These are phyloP conservation scores for Hypoxylon trugodes DNA, from an alignment of 495 filamentous ascomycete genomes.

Conservation along the genomic window DNA sequence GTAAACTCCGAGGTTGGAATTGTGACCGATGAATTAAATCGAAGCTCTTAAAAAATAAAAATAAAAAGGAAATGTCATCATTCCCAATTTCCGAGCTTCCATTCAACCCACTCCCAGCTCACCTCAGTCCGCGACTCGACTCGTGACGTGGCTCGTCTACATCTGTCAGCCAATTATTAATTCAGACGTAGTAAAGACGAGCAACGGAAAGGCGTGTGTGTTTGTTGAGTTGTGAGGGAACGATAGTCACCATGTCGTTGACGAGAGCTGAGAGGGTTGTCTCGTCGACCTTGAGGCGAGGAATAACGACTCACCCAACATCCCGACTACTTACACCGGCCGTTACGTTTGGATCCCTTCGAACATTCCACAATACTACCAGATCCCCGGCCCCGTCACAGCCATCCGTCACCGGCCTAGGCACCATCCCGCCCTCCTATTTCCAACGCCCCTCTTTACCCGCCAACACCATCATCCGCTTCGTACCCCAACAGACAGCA, in stretches of 20 bases:
- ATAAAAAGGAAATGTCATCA: conserved; percentile 18
- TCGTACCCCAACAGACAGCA: conserved; percentile 98
- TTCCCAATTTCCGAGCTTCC: background rate
- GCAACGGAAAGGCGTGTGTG: background rate
- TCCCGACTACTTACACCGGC: conserved; percentile 31
- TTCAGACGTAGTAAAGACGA: background rate
- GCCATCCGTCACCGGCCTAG: conserved; percentile 33
- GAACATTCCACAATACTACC: conserved; percentile 46
- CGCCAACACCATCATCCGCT: conserved; percentile 93
- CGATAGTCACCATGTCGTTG: conserved; percentile 44
- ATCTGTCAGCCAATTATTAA: background rate
- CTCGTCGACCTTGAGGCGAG: conserved; percentile 42
- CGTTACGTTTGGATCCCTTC: conserved; percentile 26
- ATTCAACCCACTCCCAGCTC: background rate
- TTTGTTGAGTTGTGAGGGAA: too few relatives aligned
- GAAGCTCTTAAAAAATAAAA: conserved; percentile 11
- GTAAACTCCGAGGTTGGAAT: too few relatives aligned
- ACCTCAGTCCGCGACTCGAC: background rate
- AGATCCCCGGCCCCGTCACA: conserved; percentile 23
- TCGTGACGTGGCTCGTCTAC: conserved; percentile 11
- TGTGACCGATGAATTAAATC: too few relatives aligned
- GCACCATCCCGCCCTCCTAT: conserved; percentile 58
- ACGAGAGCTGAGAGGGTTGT: conserved; percentile 44
- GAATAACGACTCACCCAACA: conserved; percentile 14
- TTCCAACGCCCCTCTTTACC: conserved; percentile 72